Percentiles rank a stretch among this genome's conserved stretches.
Evolutionary conservation across 177 flowering plant species (phyloP).

Genomic region (Vitis hybrid): DNA sequence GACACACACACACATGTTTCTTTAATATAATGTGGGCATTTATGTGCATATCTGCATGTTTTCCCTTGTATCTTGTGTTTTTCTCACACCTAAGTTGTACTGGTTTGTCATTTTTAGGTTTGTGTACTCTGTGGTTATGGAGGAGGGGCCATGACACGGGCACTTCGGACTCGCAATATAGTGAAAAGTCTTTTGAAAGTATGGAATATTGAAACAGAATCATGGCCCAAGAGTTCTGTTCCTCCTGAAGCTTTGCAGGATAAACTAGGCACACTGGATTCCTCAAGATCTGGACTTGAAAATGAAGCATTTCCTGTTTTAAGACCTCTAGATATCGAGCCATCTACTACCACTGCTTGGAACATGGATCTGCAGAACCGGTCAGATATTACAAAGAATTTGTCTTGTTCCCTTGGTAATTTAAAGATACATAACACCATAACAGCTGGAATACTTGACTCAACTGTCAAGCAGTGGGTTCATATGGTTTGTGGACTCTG

Average conservation of each 20-base stretch:
- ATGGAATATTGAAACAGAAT: conserved; percentile 36
- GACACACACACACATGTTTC: no score
- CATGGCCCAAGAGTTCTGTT: conserved; percentile 12
- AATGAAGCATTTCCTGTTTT: conserved; percentile 8
- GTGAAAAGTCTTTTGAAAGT: conserved; percentile 55
- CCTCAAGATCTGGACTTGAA: conserved; percentile 19
- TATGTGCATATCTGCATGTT: not conserved
- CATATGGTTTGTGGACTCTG: conserved; percentile 79
- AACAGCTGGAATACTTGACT: conserved; percentile 47
- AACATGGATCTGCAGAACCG: conserved; percentile 17
- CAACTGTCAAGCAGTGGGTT: conserved; percentile 62
- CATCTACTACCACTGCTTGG: conserved; percentile 7
- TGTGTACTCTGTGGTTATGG: conserved; percentile 72
- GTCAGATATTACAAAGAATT: conserved; percentile 4
- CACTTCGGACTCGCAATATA: conserved; percentile 41
- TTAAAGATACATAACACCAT: conserved; percentile 40
- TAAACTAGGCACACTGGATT: conserved; percentile 13
- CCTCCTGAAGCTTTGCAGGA: conserved; percentile 14
- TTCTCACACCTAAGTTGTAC: not conserved
- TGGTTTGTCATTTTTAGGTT: conserved; percentile 27
- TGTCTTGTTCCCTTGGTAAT: conserved; percentile 11
- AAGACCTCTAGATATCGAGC: conserved; percentile 16
- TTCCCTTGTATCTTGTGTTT: not conserved
- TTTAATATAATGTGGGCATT: no score
- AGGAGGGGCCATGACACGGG: conserved; percentile 70